Evolutionary conservation across 2,329 filamentous ascomycete species (phyloP).

Genomic region (Eurotiales sp.): DNA sequence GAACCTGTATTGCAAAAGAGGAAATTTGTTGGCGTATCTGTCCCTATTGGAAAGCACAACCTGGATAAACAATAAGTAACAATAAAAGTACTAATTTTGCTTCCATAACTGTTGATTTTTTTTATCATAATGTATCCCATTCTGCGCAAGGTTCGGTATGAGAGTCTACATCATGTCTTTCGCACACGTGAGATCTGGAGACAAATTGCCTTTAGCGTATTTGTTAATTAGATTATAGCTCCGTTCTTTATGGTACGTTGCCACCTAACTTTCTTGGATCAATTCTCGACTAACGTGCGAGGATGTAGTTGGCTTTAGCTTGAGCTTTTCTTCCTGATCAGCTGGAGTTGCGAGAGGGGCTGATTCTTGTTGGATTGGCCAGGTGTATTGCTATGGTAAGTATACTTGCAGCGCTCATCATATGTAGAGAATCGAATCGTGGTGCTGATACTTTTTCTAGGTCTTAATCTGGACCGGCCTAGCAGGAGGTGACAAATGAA

Average conservation of each 20-base stretch:
- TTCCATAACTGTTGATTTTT: constrained; percentile 72
- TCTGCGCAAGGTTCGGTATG: constrained; percentile 78
- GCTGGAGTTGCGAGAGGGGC: constrained; percentile 53
- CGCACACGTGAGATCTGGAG: constrained; percentile 63
- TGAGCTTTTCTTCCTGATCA: constrained; percentile 54
- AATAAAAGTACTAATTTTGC: background rate
- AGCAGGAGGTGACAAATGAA: constrained; percentile 70
- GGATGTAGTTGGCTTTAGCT: constrained; percentile 42
- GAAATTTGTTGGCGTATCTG: constrained; percentile 66
- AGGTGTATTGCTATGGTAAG: constrained; percentile 83
- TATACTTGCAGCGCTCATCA: too few relatives aligned
- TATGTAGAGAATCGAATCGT: too few relatives aligned
- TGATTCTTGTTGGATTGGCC: constrained; percentile 79
- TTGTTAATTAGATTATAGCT: constrained; percentile 79
- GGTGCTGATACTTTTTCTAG: constrained; percentile 25
- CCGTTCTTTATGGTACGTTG: constrained; percentile 71
- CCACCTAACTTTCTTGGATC: background rate
- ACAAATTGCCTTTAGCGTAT: constrained; percentile 71
- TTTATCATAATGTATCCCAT: constrained; percentile 95
- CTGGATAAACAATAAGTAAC: too few relatives aligned
- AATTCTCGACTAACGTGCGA: background rate
- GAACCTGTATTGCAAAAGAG: constrained; percentile 64
- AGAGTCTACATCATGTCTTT: constrained; percentile 67
- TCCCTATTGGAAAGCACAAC: constrained; percentile 60
- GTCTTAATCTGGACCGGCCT: constrained; percentile 73